A percentile compares a stretch with the other conserved stretches of the same genome.
Evolutionary conservation across 2,329 filamentous ascomycete genomes (phyloP).

Genomic region (Beauveria australis): DNA sequence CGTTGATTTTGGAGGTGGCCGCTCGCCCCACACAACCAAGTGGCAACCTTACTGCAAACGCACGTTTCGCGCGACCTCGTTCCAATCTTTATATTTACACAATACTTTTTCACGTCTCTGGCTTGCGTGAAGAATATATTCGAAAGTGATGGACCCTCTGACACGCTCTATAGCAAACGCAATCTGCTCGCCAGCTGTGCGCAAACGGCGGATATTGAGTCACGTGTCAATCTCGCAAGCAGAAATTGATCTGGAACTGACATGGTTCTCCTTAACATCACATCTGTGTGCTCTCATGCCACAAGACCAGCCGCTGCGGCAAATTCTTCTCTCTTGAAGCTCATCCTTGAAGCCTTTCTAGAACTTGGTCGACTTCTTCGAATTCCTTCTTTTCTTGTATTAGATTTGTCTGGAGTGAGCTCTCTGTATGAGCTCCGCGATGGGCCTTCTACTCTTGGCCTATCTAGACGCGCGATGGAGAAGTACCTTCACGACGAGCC

Average conservation of each 20-base stretch:
- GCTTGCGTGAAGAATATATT: too few species aligned
- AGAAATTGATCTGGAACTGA: conserved; percentile 4
- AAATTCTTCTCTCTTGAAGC: neutral
- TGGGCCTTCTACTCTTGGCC: neutral
- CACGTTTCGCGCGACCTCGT: neutral
- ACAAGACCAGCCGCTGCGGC: neutral
- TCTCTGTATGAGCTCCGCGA: neutral
- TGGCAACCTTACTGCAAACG: neutral
- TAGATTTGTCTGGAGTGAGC: neutral
- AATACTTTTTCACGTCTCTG: neutral
- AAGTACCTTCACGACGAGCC: neutral
- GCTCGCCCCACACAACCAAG: neutral
- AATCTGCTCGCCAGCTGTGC: neutral
- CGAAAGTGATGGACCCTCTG: neutral
- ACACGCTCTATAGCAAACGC: too few species aligned
- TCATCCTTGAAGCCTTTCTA: neutral
- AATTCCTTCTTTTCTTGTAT: neutral
- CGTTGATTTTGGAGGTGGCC: neutral
- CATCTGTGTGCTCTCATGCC: neutral
- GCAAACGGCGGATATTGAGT: neutral
- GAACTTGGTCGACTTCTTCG: too few species aligned
- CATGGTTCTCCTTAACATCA: conserved; percentile 1
- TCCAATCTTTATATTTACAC: neutral
- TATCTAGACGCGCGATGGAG: neutral
- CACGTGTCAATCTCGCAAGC: neutral